phyloP scores from a whole-genome alignment of 1,139 yeast species.

The Taiozyma sp. region DNA sequence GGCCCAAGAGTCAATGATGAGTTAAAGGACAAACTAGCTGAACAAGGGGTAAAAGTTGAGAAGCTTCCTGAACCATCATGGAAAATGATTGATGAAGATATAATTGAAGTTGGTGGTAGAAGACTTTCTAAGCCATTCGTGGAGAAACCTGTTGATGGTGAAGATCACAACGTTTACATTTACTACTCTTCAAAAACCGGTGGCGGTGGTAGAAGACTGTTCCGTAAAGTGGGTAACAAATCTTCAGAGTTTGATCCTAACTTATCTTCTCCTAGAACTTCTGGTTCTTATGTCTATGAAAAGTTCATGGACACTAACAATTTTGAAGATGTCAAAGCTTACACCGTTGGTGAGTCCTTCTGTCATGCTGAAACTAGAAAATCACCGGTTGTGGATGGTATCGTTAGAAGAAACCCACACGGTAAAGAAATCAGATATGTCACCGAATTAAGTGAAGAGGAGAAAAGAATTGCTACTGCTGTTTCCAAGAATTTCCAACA shows the following conservation, averaged over 20 bases:
- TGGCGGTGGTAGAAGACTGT: constrained; percentile 94
- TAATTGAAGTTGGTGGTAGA: constrained; percentile 71
- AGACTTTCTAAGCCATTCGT: constrained; percentile 84
- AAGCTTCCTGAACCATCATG: constrained; percentile 65
- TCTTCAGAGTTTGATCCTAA: constrained; percentile 94
- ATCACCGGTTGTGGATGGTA: constrained; percentile 98
- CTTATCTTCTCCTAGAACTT: constrained; percentile 67
- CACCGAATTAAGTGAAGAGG: constrained; percentile 71
- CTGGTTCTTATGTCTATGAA: constrained; percentile 91
- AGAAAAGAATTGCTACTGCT: constrained; percentile 70
- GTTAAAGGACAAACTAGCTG: constrained; percentile 46
- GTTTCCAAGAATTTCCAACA: constrained; percentile 79
- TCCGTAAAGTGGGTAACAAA: constrained; percentile 95
- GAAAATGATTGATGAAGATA: constrained; percentile 85
- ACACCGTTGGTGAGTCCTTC: constrained; percentile 84
- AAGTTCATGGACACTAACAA: constrained; percentile 97
- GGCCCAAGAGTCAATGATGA: constrained; percentile 84
- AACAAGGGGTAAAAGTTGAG: constrained; percentile 55
- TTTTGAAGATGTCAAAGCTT: constrained; percentile 97
- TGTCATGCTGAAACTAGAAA: constrained; percentile 99
- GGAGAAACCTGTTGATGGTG: constrained; percentile 99
- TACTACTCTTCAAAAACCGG: constrained; percentile 87
- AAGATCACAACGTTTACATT: constrained; percentile 93
- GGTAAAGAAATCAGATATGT: constrained; percentile 94
- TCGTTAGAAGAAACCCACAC: constrained; percentile 93